Evolutionary conservation across 2,329 filamentous ascomycete genomes (phyloP).

Genomic region (Cladosporium velox): DNA sequence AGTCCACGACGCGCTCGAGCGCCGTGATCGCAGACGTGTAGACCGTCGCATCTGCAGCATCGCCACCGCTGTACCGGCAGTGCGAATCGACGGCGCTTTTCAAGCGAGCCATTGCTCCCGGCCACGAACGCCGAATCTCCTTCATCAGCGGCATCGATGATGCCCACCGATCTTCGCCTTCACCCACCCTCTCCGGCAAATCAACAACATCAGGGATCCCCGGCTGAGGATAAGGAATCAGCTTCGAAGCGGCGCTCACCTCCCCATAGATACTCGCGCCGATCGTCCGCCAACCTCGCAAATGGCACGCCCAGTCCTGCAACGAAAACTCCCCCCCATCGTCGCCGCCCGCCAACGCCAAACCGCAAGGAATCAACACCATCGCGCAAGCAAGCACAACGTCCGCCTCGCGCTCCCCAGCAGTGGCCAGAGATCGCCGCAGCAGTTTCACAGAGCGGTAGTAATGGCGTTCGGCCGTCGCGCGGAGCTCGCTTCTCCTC

Average conservation of each 20-base stretch:
- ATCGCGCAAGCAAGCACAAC: slow-evolving; percentile 4
- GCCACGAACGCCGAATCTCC: neutral
- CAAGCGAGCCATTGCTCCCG: neutral
- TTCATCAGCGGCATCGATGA: neutral
- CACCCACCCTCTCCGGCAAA: neutral
- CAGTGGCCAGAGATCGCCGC: neutral
- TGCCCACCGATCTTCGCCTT: no score
- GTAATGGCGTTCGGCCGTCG: neutral
- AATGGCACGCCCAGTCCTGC: neutral
- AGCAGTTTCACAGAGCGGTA: neutral
- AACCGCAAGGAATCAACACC: slow-evolving; percentile 1
- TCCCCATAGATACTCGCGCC: neutral
- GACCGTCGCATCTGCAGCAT: neutral
- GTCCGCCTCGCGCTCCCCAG: neutral
- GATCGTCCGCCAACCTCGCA: neutral
- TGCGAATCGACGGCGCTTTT: neutral
- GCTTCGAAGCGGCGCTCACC: no score
- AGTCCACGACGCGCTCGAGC: neutral
- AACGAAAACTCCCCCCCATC: neutral
- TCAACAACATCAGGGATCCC: neutral
- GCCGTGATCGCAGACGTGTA: neutral
- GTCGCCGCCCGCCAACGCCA: neutral
- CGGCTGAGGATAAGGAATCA: slow-evolving; percentile 8
- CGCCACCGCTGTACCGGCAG: neutral
- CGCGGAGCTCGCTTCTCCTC: neutral